Base-by-base conservation (phyloP, 441 rosid species). In the Croton setiger region DNA sequence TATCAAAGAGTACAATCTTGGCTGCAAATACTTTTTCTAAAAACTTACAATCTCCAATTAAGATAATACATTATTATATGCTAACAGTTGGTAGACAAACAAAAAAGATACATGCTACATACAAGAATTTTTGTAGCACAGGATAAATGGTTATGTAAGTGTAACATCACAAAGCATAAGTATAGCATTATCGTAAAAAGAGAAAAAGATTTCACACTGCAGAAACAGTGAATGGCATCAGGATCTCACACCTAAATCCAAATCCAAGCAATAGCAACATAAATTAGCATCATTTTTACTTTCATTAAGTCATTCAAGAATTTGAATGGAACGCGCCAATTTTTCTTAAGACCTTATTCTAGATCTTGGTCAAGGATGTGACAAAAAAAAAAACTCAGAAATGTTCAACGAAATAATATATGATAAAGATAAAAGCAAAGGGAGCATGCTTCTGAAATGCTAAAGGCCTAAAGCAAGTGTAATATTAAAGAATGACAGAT, bases 241-340 rank as follows among this genome's bases (percentile, higher is more conserved):
- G 10, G 18, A 70, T 8, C 72, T 60, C 31, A 33, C 13, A 36
- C 8, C 41, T 2, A 37, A 69, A 60, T 33, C 5, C 37, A 12
- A 17, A 64, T 48, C 1, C 27, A 36, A 33, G 20, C 52, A 60
- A 4, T 13, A 60, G 17, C 37, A 31, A 41, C 31, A 31, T 18
- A 27, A 31, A 4, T 43, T 12, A 53, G 44, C 45, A 45, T 52
- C 53, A 39, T 53, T 31, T 17, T 35, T 66, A 18, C 18, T 43
- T n/a, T 52, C 8, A 49, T 43, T 18, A 55, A 5, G 18, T 53
- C 35, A 10, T 51, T 35, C 35, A 21, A 8, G 12, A 37, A n/a
- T n/a, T 27, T 33, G 45, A 71, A 45, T 35, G 55, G 49, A 45
- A 63, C 35, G 62, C 45, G 12, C 23, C 17, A 57, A 37, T 49